Conservation (phyloP, 2,329 filamentous ascomycete species). For the Fusarium chuoi region DNA sequence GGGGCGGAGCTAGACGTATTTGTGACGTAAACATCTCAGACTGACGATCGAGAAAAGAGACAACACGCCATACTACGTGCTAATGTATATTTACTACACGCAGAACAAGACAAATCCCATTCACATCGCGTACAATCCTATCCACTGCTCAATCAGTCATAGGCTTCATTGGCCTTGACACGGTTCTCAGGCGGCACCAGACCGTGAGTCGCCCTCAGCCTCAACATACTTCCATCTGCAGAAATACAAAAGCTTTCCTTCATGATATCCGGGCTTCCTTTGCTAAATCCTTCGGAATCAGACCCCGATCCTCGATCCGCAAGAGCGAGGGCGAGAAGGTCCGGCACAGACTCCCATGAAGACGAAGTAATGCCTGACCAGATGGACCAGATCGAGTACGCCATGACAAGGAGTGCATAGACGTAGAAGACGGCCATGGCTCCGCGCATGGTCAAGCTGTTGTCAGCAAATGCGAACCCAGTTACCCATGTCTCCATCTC, state of each 20-base stretch:
- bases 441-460: constrained; percentile 14
- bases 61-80: not conserved
- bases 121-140: accelerated
- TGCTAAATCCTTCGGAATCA: accelerated
- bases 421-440: constrained; percentile 19
- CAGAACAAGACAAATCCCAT: no score
- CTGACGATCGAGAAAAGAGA: not conserved
- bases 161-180: not conserved
- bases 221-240: not conserved
- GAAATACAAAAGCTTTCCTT: constrained; percentile 12
- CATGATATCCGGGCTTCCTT: not conserved
- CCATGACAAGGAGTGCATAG: not conserved
- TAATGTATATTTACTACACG: no score
- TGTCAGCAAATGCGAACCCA: constrained; percentile 29
- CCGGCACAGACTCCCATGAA: constrained; percentile 18
- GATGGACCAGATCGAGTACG: constrained; percentile 10
- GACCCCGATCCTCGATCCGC: not conserved
- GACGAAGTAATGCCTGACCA: constrained; percentile 14
- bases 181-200: not conserved
- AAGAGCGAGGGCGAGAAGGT: constrained; percentile 10
- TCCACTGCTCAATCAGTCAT: not conserved
- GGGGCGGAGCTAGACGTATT: not conserved
- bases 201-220: not conserved
- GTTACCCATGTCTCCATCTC: constrained; percentile 40
- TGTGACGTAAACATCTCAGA: not conserved